Base-by-base conservation (phyloP, 495 filamentous ascomycete genomes). In the Astrothelium subdiscretum region DNA sequence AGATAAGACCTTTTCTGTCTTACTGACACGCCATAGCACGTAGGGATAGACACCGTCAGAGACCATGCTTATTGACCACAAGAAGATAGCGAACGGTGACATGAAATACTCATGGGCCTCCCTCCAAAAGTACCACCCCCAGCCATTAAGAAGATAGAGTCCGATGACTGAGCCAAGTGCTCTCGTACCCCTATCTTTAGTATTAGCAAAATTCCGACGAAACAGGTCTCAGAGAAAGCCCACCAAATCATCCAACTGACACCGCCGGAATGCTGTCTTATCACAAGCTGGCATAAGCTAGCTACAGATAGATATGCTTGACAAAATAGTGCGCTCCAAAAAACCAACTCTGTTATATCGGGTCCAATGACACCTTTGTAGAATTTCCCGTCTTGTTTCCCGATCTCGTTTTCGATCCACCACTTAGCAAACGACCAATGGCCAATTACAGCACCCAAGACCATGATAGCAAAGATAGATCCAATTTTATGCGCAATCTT, bases 311-410 rank as follows among this genome's bases (percentile, higher is more conserved):
- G 35, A 43, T 72, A 63, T 2, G 72, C 35, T 66, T 77, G 74
- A 32, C 62, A 44, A 8, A 73, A 52, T 1, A 64, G 67, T 0
- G 72, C 70, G 18, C 64, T 71, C 75, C 76, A 80, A 61, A 72
- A 76, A 6, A 68, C 74, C 65, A 78, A 32, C 66, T 80, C 77
- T n/a, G 77, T 74, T 15, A 70, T 76, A 66, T 78, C 76, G 42
- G 67, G 67, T 12, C 72, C 73, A 22, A 73, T 65, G 26, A 60
- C 63, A 5, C 76, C 76, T 2, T 58, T 12, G 65, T 72, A 76
- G 57, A 69, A 72, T 64, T 78, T 77, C 32, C 71, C 72, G 29
- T 67, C 63, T 38, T 63, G 65, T 52, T 68, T 69, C 26, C 68
- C 66, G 54, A 76, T 69, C 26, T 72, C 63, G 52, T 71, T 70